Evolutionary conservation across 2,329 filamentous ascomycete species (phyloP).

Genomic region (Fusarium pseudocircinatum): DNA sequence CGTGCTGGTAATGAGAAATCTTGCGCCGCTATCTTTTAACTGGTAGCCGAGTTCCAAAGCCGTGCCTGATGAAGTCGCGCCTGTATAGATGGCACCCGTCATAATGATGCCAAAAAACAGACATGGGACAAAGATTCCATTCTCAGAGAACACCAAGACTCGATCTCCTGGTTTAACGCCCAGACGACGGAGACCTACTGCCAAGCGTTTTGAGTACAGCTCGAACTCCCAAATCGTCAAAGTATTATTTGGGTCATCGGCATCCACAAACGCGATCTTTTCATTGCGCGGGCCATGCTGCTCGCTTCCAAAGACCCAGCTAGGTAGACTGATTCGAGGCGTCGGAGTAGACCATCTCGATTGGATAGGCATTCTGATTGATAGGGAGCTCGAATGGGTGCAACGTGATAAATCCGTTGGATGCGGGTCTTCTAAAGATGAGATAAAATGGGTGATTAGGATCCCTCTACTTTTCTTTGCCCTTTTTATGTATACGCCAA

Average conservation of each 20-base stretch:
- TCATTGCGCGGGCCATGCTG: not conserved
- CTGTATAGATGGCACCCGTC: not conserved
- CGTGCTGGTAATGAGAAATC: not conserved
- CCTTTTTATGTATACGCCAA: not conserved
- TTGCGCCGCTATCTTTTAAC: not conserved
- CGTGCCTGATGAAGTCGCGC: not conserved
- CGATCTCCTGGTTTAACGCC: not conserved
- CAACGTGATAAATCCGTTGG: fast-evolving
- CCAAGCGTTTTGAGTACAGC: not conserved
- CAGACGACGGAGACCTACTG: not conserved
- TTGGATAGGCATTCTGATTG: not conserved
- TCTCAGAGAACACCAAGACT: not conserved
- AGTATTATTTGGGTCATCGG: not conserved
- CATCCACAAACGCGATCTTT: not conserved
- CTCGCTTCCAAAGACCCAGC: not conserved
- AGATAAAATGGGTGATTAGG: not conserved
- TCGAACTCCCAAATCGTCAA: not conserved
- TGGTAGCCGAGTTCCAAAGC: not conserved
- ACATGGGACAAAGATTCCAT: not conserved
- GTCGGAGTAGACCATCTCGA: not conserved
- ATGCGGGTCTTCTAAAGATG: not conserved
- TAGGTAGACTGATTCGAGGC: not conserved
- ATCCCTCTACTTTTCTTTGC: not conserved
- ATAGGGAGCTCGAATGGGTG: not conserved
- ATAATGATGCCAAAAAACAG: not conserved